Percentiles rank a stretch among this genome's conserved stretches.
phyloP scores from a whole-genome alignment of 2,329 filamentous ascomycete species.

The Calonectria honghensis region DNA sequence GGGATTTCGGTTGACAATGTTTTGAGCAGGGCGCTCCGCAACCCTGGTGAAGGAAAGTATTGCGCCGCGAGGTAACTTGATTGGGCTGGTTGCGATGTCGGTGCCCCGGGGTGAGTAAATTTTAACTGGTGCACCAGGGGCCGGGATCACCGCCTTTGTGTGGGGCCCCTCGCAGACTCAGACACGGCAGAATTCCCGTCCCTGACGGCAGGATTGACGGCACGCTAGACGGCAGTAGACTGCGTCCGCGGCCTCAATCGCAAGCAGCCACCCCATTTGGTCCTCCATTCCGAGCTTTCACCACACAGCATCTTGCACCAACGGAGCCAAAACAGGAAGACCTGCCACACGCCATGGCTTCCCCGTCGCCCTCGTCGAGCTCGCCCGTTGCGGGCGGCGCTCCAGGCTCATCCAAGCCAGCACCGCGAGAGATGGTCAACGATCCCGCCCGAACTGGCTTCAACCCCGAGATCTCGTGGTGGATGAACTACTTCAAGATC shows the following conservation, averaged over 20 bases:
- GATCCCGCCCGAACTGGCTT: slow-evolving; percentile 78
- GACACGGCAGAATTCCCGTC: slow-evolving; percentile 43
- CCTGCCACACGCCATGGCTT: slow-evolving; percentile 46
- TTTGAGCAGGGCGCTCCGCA: slow-evolving; percentile 41
- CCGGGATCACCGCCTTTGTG: slow-evolving; percentile 49
- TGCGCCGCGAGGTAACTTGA: slow-evolving; percentile 46
- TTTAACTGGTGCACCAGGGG: slow-evolving; percentile 17
- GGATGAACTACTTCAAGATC: slow-evolving; percentile 91
- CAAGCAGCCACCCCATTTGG: neutral
- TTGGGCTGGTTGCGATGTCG: slow-evolving; percentile 52
- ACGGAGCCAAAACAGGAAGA: neutral
- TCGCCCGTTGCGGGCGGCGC: slow-evolving; percentile 43
- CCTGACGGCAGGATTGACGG: slow-evolving; percentile 11
- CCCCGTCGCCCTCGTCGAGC: slow-evolving; percentile 41
- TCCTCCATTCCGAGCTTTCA: neutral
- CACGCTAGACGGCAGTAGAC: slow-evolving; percentile 18
- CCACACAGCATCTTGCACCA: neutral
- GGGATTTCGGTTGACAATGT: slow-evolving; percentile 52
- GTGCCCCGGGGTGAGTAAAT: slow-evolving; percentile 29
- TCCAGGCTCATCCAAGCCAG: slow-evolving; percentile 37
- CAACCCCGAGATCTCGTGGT: slow-evolving; percentile 77
- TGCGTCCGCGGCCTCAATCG: slow-evolving; percentile 12
- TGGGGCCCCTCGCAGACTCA: slow-evolving; percentile 1
- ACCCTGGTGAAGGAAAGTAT: slow-evolving; percentile 46
- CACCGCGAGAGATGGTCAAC: slow-evolving; percentile 68